Evolutionary conservation across 257 asterid species (phyloP), one percentile per base, ranked within the genome.

Genomic region (Fraxinus cuspidata): DNA sequence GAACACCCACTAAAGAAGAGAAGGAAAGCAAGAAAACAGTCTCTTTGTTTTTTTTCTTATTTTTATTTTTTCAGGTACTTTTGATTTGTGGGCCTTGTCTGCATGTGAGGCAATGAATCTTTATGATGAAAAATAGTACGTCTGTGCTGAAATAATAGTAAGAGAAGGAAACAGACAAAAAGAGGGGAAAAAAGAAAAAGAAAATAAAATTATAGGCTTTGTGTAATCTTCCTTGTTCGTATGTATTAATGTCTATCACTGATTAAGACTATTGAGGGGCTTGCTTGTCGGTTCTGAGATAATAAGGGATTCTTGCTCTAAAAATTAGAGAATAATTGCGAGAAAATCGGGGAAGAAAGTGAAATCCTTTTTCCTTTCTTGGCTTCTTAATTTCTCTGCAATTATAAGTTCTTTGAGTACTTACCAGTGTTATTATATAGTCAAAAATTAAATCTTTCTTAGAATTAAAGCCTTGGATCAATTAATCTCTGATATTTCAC

Each of bases 201-300:
- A 79, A 73, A 49, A 79, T 21, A 77, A 63, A 58, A 28, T 27
- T 19, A 19, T 44, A 67, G 76, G 73, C 42, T 78, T 75, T 87
- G 25, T 76, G 83, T 77, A 47, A 58, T 40, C 72, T 60, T 65
- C 70, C 89, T 85, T 84, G 86, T 89, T 76, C 85, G 89, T 78
- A 77, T 89, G 78, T 82, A 82, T 82, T 73, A 42, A 63, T 77
- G 81, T 72, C 75, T 80, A 71, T 78, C 76, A 31, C 77, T 85
- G 86, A 79, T 83, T 88, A 83, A 72, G 90, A 85, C 93, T 75
- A 83, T 68, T 82, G 92, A 85, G 65, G 35, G 78, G 70, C 81
- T 74, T 81, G 78, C 87, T 65, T 85, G 91, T 91, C 90, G 85
- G 89, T 83, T 81, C 77, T 80, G 16, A 44, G 79, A 83, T 66